These are phyloP conservation scores for Penicillium robsamsonii DNA, from an alignment of 495 filamentous ascomycete species.

Conservation along the genomic window DNA sequence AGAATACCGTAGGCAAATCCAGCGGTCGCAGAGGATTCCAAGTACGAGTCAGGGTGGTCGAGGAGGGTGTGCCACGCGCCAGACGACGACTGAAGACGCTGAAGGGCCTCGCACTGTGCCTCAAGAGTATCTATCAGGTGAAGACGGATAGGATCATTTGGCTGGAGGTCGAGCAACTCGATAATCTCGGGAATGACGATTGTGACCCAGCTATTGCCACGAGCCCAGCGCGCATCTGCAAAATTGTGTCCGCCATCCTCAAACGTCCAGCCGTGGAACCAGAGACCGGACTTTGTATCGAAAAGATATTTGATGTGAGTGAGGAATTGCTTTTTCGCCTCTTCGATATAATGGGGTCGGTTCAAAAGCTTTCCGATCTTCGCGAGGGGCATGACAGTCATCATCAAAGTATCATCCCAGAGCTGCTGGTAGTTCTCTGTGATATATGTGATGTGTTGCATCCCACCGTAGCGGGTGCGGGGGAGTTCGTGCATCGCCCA, in stretches of 20 bases:
- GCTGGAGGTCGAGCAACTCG: slow-evolving; percentile 58
- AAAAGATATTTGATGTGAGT: slow-evolving; percentile 71
- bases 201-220: slow-evolving; percentile 68
- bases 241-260: slow-evolving; percentile 66
- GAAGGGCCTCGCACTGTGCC: slow-evolving; percentile 60
- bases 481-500: slow-evolving; percentile 73
- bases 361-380: slow-evolving; percentile 68
- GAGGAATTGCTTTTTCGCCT: slow-evolving; percentile 71
- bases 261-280: slow-evolving; percentile 75
- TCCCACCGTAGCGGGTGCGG: slow-evolving; percentile 66
- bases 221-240: slow-evolving; percentile 65
- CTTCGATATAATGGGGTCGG: slow-evolving; percentile 64
- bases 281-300: slow-evolving; percentile 63
- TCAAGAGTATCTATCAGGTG: slow-evolving; percentile 60
- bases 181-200: slow-evolving; percentile 74
- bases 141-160: slow-evolving; percentile 55
- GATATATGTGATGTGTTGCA: slow-evolving; percentile 66
- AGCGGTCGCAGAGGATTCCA: slow-evolving; percentile 69
- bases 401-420: slow-evolving; percentile 81
- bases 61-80: slow-evolving; percentile 70
- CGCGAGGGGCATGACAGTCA: slow-evolving; percentile 72
- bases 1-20: slow-evolving; percentile 74
- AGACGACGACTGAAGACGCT: slow-evolving; percentile 49
- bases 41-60: slow-evolving; percentile 60
- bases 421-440: slow-evolving; percentile 64